Evolutionary conservation across 129 eudicot genomes (phyloP).

Genomic region (Oenanthe sinensis): DNA sequence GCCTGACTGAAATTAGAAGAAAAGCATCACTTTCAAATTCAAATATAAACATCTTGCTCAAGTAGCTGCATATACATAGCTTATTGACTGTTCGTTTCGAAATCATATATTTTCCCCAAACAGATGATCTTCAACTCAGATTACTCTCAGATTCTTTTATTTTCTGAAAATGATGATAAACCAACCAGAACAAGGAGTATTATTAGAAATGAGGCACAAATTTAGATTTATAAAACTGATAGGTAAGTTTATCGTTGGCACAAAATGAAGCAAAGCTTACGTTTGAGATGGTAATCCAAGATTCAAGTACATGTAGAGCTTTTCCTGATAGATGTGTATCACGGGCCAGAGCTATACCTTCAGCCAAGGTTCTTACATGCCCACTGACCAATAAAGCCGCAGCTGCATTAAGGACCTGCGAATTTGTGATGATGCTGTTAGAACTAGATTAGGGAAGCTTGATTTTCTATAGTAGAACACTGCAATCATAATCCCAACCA

Average conservation of each 20-base stretch:
- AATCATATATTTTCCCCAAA: not conserved
- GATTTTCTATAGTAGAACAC: not conserved
- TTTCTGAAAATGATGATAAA: not conserved
- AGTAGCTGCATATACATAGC: not conserved
- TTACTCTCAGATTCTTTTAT: not conserved
- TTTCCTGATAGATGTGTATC: constrained; percentile 67
- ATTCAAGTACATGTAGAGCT: constrained; percentile 46
- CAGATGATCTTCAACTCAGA: not conserved
- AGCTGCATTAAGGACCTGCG: constrained; percentile 85
- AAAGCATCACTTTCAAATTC: not conserved
- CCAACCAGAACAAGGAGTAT: not conserved
- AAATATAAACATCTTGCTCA: not conserved
- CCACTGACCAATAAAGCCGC: constrained; percentile 79
- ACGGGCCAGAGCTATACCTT: constrained; percentile 69
- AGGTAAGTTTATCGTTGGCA: not conserved
- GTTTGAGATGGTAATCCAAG: constrained; percentile 46
- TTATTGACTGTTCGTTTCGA: not conserved
- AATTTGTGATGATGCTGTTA: not conserved
- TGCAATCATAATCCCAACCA: not conserved
- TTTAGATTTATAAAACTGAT: not conserved
- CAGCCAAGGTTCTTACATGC: constrained; percentile 43
- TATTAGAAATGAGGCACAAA: not conserved
- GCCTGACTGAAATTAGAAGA: not conserved
- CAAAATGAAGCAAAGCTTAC: constrained; percentile 24
- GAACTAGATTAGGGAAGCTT: not conserved